A percentile compares a stretch with the other conserved stretches of the same genome.
phyloP scores from a whole-genome alignment of 495 filamentous ascomycete species.

The Aspergillus hancockii region DNA sequence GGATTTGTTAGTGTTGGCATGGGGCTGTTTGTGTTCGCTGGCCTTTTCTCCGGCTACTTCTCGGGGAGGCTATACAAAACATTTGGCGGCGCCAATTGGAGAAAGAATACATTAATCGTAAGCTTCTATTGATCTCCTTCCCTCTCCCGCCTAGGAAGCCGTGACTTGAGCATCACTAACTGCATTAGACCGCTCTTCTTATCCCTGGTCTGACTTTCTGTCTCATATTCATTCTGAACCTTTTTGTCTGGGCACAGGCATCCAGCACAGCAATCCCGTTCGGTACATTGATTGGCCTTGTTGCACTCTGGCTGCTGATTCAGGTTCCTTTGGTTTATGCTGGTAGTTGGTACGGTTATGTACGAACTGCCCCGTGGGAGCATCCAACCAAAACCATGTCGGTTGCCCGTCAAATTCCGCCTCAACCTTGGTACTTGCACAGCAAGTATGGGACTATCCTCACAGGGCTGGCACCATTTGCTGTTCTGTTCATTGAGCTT shows the following conservation, averaged over 20 bases:
- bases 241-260: constrained; percentile 93
- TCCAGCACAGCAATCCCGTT: constrained; percentile 91
- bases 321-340: constrained; percentile 87
- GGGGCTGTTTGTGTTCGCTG: constrained; percentile 85
- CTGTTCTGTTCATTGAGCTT: constrained; percentile 91
- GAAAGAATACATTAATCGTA: constrained; percentile 75
- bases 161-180: constrained; percentile 20
- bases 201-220: constrained; percentile 83
- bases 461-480: constrained; percentile 85
- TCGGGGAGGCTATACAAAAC: constrained; percentile 83
- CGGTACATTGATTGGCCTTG: constrained; percentile 73
- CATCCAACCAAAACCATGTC: constrained; percentile 83
- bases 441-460: constrained; percentile 63
- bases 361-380: constrained; percentile 68
- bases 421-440: constrained; percentile 77
- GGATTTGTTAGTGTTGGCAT: constrained; percentile 88
- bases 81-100: constrained; percentile 78
- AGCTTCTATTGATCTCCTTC: constrained; percentile 11
- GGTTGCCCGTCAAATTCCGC: constrained; percentile 74
- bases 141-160: not conserved
- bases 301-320: constrained; percentile 84
- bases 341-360: constrained; percentile 80
- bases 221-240: constrained; percentile 80
- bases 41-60: constrained; percentile 91
- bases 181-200: constrained; percentile 66